These are phyloP conservation scores for Neurospora sp. DNA, from an alignment of 495 filamentous ascomycete species.

Conservation along the genomic window DNA sequence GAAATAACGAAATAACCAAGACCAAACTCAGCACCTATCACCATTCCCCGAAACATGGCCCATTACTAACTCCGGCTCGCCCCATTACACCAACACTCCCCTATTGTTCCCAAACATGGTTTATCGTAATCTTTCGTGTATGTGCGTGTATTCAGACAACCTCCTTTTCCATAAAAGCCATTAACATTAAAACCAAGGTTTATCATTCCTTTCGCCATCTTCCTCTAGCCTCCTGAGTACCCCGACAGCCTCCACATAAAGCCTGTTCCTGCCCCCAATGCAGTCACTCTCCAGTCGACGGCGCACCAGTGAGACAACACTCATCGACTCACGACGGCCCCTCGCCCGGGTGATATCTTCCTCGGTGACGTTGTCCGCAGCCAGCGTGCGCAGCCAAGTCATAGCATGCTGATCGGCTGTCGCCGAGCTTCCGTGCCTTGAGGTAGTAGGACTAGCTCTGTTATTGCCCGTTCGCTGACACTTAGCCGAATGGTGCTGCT, in stretches of 20 bases:
- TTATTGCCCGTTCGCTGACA: constrained; percentile 53
- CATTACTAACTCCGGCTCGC: background rate
- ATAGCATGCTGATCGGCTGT: constrained; percentile 34
- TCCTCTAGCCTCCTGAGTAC: constrained; percentile 36
- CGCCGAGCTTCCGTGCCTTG: constrained; percentile 16
- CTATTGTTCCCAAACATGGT: background rate
- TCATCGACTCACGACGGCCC: constrained; percentile 22
- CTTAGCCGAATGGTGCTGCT: constrained; percentile 5
- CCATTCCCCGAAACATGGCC: background rate
- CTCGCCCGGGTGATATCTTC: constrained; percentile 21
- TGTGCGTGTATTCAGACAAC: background rate
- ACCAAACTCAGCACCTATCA: background rate
- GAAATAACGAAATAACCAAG: background rate
- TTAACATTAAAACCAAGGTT: constrained; percentile 24
- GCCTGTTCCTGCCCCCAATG: constrained; percentile 24
- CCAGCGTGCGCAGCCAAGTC: constrained; percentile 54
- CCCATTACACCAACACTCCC: background rate
- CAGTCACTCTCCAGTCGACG: constrained; percentile 31
- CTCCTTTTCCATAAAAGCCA: background rate
- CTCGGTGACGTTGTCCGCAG: constrained; percentile 35
- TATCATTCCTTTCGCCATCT: constrained; percentile 14
- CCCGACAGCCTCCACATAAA: constrained; percentile 35
- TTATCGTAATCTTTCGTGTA: background rate
- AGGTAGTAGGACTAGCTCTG: constrained; percentile 53
- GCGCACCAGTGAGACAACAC: constrained; percentile 30